Evolutionary conservation across 2,329 filamentous ascomycete species (phyloP), one percentile per base, ranked within the genome.

Genomic region (Coniochaeta sp.): DNA sequence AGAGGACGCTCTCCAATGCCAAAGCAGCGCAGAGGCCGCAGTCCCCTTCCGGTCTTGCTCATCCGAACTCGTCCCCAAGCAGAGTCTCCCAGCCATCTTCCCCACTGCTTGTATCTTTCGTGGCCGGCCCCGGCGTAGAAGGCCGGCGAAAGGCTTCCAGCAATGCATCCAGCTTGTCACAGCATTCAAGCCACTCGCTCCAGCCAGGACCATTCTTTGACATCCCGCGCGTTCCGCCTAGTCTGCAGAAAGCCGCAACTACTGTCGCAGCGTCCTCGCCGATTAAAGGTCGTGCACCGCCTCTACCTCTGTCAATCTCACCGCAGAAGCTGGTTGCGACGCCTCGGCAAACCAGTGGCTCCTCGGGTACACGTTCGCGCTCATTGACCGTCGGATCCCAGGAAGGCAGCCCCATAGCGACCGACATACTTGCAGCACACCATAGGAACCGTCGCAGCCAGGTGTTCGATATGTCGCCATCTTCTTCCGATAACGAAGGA

Each of bases 401-500:
- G 72, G 95, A 98, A 67, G 91, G 90, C 30, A 96, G 95, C 65
- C 84, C 88, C 7, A 82, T 91, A 17, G 77, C 84, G 8, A 80
- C 88, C 1, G 86, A 89, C 59, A 84, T 89, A 58, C 81, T 88
- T 14, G 85, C 89, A 50, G 79, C 83, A 9, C 84, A 87, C 57
- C 93, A 97, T 69, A 87, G 93, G 68, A 97, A 97, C 72, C 88
- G 95, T 42, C 86, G 92, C 66, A 98, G 93, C 71, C 95, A 97
- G 69, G 89, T 97, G 2, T 91, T 98, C 67, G 93, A 98, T 71
- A 89, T 97, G 75, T 99, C 95, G 2, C 95, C 95, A 3, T 98
- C 95, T 0, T 98, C 93, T 0, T 99, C 95, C 0, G 95, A 99
- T 70, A 99, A 96, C 62, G 95, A 99, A 74, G 92, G 96, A 57